Evolutionary conservation across 2,329 filamentous ascomycete genomes (phyloP).

Genomic region (Emmonsiellopsis sp.): DNA sequence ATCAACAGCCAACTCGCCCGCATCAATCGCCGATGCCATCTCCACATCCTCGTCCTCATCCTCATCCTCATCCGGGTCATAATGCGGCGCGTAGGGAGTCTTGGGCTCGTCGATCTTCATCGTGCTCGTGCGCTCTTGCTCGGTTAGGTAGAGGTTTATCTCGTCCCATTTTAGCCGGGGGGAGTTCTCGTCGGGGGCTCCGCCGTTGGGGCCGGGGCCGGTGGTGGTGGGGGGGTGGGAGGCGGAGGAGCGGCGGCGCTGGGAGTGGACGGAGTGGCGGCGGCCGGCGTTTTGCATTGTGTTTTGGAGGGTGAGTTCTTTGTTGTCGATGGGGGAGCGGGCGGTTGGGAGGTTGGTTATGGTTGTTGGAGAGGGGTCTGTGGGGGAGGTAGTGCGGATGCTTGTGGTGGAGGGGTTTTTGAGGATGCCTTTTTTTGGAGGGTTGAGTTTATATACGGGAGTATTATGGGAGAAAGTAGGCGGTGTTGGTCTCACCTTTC

Average conservation of each 20-base stretch:
- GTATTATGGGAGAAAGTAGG: background rate
- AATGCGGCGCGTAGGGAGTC: conserved; percentile 88
- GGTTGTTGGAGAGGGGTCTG: conserved; percentile 30
- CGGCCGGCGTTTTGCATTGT: conserved; percentile 89
- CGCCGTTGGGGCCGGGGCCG: conserved; percentile 4
- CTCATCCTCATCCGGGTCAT: conserved; percentile 81
- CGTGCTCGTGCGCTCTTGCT: conserved; percentile 87
- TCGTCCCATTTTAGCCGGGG: conserved; percentile 96
- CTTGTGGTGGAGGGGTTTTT: conserved; percentile 57
- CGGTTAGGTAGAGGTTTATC: conserved; percentile 91
- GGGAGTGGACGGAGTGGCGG: conserved; percentile 52
- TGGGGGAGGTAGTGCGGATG: conserved; percentile 21
- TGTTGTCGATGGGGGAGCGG: conserved; percentile 45
- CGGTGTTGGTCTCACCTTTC: conserved; percentile 25
- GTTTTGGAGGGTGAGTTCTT: conserved; percentile 88
- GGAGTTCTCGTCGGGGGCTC: conserved; percentile 47
- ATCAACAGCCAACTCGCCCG: conserved; percentile 59
- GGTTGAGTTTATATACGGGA: background rate
- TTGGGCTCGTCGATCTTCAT: conserved; percentile 99
- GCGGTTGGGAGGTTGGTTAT: too few species aligned
- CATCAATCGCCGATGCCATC: conserved; percentile 46
- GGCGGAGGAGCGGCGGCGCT: conserved; percentile 58
- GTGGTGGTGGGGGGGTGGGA: conserved; percentile 22
- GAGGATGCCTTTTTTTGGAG: conserved; percentile 61
- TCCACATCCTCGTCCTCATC: conserved; percentile 47